Conservation (phyloP, 768 basidiomycete genomes). For the Termitomyces sp. region DNA sequence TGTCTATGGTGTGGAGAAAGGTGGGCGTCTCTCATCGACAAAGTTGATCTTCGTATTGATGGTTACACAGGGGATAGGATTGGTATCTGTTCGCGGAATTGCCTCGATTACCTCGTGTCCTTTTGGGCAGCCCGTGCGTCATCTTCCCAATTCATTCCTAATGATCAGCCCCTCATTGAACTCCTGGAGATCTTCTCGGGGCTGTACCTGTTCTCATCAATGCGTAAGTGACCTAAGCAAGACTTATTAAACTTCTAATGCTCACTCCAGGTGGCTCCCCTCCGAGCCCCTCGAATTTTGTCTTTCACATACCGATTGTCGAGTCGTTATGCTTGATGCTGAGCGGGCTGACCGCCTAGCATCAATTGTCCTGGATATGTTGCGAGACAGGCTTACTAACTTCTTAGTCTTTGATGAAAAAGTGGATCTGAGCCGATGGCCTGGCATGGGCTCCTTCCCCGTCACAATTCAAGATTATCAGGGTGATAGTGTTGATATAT, state of each 20-base stretch:
- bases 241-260: neutral
- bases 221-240: slow-evolving; percentile 33
- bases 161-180: slow-evolving; percentile 5
- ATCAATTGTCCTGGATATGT: slow-evolving; percentile 22
- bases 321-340: slow-evolving; percentile 50
- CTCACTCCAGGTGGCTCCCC: slow-evolving; percentile 42
- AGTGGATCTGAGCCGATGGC: slow-evolving; percentile 31
- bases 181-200: slow-evolving; percentile 47
- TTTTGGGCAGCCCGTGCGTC: slow-evolving; percentile 59
- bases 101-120: slow-evolving; percentile 50
- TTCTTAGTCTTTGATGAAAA: slow-evolving; percentile 40
- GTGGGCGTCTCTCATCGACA: slow-evolving; percentile 14
- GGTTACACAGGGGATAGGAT: slow-evolving; percentile 42
- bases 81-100: slow-evolving; percentile 59
- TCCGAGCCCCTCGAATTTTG: slow-evolving; percentile 46
- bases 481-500: slow-evolving; percentile 18
- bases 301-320: slow-evolving; percentile 45
- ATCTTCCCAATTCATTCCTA: neutral
- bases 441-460: slow-evolving; percentile 37
- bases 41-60: neutral
- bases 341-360: slow-evolving; percentile 48
- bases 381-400: slow-evolving; percentile 21
- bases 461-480: slow-evolving; percentile 24
- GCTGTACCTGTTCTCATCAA: slow-evolving; percentile 56
- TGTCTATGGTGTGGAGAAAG: slow-evolving; percentile 46